Conservation (phyloP, 2,329 filamentous ascomycete species). For the Beauveria pseudobassiana region DNA sequence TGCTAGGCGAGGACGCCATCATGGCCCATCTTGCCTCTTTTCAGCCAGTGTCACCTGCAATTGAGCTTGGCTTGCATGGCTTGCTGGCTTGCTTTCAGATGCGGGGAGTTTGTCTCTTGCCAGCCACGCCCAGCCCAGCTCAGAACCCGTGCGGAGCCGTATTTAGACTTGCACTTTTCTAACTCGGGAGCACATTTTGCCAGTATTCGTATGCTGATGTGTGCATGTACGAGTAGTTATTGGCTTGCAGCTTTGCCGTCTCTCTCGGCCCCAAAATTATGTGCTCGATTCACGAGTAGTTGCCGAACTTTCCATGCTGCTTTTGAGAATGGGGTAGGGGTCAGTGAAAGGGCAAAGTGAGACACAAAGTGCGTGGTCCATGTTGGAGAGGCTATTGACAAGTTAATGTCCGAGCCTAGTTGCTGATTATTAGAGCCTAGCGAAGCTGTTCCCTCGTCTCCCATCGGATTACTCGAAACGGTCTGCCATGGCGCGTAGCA, state of each 20-base stretch:
- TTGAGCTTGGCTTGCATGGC: not conserved
- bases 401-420: no score
- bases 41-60: constrained; percentile 8
- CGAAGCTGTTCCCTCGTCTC: not conserved
- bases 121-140: not conserved
- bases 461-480: constrained; percentile 10
- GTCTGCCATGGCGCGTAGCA: not conserved
- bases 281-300: not conserved
- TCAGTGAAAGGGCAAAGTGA: not conserved
- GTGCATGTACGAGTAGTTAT: no score
- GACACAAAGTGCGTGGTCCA: not conserved
- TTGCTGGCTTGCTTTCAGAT: not conserved
- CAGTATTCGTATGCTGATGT: no score
- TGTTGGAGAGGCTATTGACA: no score
- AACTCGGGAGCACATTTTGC: not conserved
- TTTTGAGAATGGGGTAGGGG: not conserved
- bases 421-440: not conserved
- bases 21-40: constrained; percentile 8
- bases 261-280: no score
- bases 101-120: constrained; percentile 3
- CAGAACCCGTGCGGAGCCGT: not conserved
- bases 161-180: not conserved
- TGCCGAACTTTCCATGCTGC: not conserved
- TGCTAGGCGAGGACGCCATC: not conserved
- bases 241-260: no score